Evolutionary conservation across 2,329 filamentous ascomycete species (phyloP), one percentile per base, ranked within the genome.

Genomic region (Apiospora koreana): DNA sequence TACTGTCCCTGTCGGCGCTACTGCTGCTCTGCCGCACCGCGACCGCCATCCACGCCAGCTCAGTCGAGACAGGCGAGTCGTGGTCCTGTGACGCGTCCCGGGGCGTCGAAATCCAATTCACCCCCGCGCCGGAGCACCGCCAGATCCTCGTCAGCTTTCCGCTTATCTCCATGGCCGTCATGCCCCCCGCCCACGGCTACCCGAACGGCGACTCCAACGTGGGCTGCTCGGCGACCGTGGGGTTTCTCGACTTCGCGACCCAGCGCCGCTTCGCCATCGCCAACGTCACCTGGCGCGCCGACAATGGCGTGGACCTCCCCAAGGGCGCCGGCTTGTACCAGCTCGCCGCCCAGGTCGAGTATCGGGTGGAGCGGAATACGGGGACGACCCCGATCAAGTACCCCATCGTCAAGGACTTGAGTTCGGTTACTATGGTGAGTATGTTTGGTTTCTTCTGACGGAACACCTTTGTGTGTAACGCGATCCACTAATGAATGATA

Each of bases 201-300:
- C 94, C 99, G 67, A 96, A 96, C 70, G 99, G 98, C 81, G 98
- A 95, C 0, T 95, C 92, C 28, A 95, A 98, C 77, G 95, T 99
- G 73, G 96, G 96, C 79, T 50, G 46, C 46, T 1, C 67, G n/a
- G 73, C 46, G 35, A 71, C 71, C n/a, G 72, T 75, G 6, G 69
- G 73, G 58, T 75, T 73, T 38, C 69, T 71, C 54, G 72, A 74
- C 65, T 74, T 70, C 62, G 25, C 68, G 2, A 41, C 38, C 31
- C 43, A 46, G 14, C 69, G 68, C 14, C 72, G 71, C 62, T 75
- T 74, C 54, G 69, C 72, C 31, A 67, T 75, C 71, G 23, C 68
- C 23, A 70, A 74, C 38, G 72, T 74, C 43, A 74, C 73, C 4
- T 74, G 70, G 70, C 66, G 46, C 41, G 58, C 66, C 10, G 68